A percentile compares a stretch with the other conserved stretches of the same genome.
Evolutionary conservation across 2,329 filamentous ascomycete genomes (phyloP).

Genomic region (Massarina eburnea): DNA sequence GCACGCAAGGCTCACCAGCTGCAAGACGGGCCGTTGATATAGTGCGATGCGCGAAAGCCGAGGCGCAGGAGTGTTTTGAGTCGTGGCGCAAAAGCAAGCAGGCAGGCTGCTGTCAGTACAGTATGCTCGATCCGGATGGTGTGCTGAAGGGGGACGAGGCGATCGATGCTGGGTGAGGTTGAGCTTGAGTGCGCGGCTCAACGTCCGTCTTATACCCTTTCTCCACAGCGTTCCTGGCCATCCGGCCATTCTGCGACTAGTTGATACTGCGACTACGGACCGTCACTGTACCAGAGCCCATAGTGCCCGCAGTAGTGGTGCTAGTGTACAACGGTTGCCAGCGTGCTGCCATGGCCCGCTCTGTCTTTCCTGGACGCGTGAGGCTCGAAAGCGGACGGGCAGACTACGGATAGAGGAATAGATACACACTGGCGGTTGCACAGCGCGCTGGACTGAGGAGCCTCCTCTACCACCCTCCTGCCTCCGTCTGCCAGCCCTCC

Average conservation of each 20-base stretch:
- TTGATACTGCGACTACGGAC: constrained; percentile 17
- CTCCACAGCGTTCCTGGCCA: constrained; percentile 16
- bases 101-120: constrained; percentile 18
- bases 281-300: constrained; percentile 22
- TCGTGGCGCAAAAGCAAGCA: constrained; percentile 42
- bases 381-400: constrained; percentile 33
- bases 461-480: constrained; percentile 25
- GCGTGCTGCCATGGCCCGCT: constrained; percentile 29
- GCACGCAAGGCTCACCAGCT: constrained; percentile 23
- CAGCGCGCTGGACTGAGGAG: constrained; percentile 27
- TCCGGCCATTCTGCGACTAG: constrained; percentile 25
- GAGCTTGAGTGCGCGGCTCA: constrained; percentile 32
- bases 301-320: too few species aligned
- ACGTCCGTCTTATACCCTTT: constrained; percentile 40
- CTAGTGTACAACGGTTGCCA: constrained; percentile 30
- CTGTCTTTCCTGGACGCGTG: constrained; percentile 20
- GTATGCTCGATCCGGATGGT: constrained; percentile 16
- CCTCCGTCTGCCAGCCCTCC: constrained; percentile 22
- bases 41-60: constrained; percentile 24
- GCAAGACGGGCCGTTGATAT: constrained; percentile 23
- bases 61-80: constrained; percentile 26
- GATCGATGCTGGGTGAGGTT: constrained; percentile 24
- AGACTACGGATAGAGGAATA: constrained; percentile 37
- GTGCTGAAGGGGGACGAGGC: constrained; percentile 15
- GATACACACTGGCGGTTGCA: constrained; percentile 35